Evolutionary conservation across 2,329 filamentous ascomycete species (phyloP).

Genomic region (Ophiostoma quercus): DNA sequence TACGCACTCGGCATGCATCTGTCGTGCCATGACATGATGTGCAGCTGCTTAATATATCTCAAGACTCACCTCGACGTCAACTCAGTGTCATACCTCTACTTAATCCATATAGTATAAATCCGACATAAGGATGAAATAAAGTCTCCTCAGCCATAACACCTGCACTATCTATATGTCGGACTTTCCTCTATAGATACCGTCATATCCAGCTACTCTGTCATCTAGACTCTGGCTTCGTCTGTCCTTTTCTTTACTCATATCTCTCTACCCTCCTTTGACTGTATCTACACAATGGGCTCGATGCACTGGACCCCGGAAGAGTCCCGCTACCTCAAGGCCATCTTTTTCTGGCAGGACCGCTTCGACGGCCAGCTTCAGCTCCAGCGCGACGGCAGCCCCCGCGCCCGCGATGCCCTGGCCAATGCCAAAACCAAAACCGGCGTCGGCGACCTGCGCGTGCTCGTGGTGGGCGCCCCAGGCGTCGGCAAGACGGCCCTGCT

Average conservation of each 20-base stretch:
- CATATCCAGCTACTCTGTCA: background rate
- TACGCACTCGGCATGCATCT: background rate
- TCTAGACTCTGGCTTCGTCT: background rate
- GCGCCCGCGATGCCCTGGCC: background rate
- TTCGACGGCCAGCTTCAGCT: constrained; percentile 24
- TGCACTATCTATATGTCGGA: background rate
- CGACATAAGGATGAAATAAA: too few species aligned
- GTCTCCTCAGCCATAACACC: too few species aligned
- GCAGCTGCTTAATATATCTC: background rate
- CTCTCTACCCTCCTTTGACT: too few species aligned
- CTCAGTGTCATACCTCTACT: background rate
- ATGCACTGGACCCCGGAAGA: constrained; percentile 40
- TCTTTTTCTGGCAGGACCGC: constrained; percentile 39
- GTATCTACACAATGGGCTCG: constrained; percentile 27
- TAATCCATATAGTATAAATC: too few species aligned
- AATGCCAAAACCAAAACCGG: background rate
- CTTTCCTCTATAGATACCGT: background rate
- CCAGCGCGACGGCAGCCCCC: background rate
- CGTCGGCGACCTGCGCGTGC: background rate
- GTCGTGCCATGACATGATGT: background rate
- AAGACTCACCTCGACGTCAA: background rate
- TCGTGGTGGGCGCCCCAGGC: background rate
- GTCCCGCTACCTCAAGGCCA: constrained; percentile 38
- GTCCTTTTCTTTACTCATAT: background rate
- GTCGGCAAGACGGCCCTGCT: background rate